Evolutionary conservation across 2,329 filamentous ascomycete genomes (phyloP), one percentile per base, ranked within the genome.

Genomic region (Xylariaceae sp.): DNA sequence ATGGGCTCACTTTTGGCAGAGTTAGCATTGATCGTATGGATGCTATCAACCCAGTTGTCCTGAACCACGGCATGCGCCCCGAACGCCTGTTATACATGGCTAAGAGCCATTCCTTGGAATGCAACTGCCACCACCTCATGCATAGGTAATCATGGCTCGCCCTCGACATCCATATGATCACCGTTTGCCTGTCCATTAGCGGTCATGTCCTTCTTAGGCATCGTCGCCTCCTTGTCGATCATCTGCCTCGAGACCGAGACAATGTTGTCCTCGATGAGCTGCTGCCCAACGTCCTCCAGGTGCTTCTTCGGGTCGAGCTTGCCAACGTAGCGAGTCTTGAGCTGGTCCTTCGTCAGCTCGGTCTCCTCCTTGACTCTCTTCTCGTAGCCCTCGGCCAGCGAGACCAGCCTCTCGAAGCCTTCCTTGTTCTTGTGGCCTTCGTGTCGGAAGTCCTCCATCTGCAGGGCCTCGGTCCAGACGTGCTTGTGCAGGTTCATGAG

Each of bases 251-350:
- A 93, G n/a, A 98, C 89, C 3, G 88, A 86, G 10, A 98, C 92
- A 45, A 98, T 98, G 64, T 98, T 98, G 74, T 98, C 92, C 66
- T 98, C 93, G 53, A 98, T 96, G 45, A 96, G 75, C 59, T 93
- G 81, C 64, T 95, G 89, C 35, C 92, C 92, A 29, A 98, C 86
- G 50, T 94, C 88, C 63, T 95, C 89, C 56, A 98, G 75, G 60
- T 98, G 93, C 72, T 98, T 98, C 82, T 98, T 98, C 37, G 92
- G 92, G 55, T 98, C 92, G 37, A 96, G 80, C 69, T 98, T 98
- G 63, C 92, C 92, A 22, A 98, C 92, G 60, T 98, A 98, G 70
- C 92, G 80, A 35, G 92, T 98, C 78, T 96, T 95, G 43, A 98
- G 74, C 61, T 98, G 92, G 27, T 98, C 92, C 69, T 94, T 94